Conservation (phyloP, 345 rosid genomes). For the Pistacia vera region DNA sequence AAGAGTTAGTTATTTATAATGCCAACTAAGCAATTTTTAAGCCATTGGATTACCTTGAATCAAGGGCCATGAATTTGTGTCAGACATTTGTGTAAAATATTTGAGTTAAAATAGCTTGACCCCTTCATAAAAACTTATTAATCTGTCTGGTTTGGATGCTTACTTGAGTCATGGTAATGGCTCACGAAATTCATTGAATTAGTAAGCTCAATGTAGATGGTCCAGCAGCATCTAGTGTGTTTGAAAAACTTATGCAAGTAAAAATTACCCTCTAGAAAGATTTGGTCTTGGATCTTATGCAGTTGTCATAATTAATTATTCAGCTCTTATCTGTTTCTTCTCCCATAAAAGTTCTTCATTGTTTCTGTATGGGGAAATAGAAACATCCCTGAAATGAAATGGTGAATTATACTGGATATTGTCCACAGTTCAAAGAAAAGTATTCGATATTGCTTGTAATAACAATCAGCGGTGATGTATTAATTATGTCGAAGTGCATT, state of each 20-base stretch:
- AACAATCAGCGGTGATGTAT: neutral
- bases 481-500: conserved; percentile 4
- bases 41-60: no score
- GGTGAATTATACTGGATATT: neutral
- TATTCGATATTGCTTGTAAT: neutral
- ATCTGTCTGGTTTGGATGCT: conserved; percentile 7
- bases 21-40: no score
- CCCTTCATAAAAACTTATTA: neutral
- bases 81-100: no score
- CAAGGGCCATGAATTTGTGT: no score
- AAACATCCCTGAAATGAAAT: neutral
- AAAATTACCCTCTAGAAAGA: neutral
- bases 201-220: neutral
- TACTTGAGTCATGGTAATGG: neutral
- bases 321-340: neutral
- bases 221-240: neutral
- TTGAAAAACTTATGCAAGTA: neutral
- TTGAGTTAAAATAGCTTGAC: no score
- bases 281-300: neutral
- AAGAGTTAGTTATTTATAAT: no score
- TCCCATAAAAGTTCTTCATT: neutral
- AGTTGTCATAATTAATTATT: neutral
- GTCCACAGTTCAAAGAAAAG: no score
- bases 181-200: neutral
- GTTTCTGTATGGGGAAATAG: neutral